Conservation (phyloP, 2,329 filamentous ascomycete genomes). For the Chaetomium sp. region DNA sequence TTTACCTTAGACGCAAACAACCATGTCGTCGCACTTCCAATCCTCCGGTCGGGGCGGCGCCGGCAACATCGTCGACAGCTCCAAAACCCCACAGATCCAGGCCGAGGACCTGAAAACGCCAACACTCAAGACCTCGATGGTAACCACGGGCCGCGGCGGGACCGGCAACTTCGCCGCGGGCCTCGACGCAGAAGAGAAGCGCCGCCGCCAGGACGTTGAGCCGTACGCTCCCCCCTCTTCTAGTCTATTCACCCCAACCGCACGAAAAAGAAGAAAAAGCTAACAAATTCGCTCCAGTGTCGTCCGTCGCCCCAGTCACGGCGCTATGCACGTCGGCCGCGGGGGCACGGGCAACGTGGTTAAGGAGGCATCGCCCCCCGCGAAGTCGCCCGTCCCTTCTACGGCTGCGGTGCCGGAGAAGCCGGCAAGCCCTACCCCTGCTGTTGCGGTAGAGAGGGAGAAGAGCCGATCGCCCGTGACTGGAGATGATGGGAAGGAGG, state of each 20-base stretch:
- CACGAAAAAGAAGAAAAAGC: not conserved
- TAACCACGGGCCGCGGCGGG: slow-evolving; percentile 88
- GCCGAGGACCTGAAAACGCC: slow-evolving; percentile 76
- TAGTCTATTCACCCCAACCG: not conserved
- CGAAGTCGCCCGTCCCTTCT: slow-evolving; percentile 18
- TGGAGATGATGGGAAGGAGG: not conserved
- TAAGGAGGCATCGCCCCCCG: slow-evolving; percentile 47
- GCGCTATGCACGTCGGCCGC: slow-evolving; percentile 67
- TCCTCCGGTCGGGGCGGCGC: slow-evolving; percentile 80
- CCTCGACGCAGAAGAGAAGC: slow-evolving; percentile 71
- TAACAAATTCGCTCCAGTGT: slow-evolving; percentile 44
- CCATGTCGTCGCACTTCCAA: slow-evolving; percentile 48
- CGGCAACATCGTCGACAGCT: slow-evolving; percentile 67
- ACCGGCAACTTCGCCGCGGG: slow-evolving; percentile 82
- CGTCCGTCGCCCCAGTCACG: slow-evolving; percentile 58
- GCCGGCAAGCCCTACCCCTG: not conserved
- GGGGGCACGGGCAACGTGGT: slow-evolving; percentile 75
- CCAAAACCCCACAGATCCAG: slow-evolving; percentile 50
- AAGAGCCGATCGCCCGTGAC: slow-evolving; percentile 40
- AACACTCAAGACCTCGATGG: slow-evolving; percentile 77
- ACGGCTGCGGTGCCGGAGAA: not conserved
- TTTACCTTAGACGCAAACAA: slow-evolving; percentile 25
- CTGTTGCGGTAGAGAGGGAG: not conserved
- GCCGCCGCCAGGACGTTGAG: slow-evolving; percentile 80
- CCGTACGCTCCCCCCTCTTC: slow-evolving; percentile 47